Evolutionary conservation across 1,139 yeast species (phyloP).

Genomic region (Geotrichum europaeum): DNA sequence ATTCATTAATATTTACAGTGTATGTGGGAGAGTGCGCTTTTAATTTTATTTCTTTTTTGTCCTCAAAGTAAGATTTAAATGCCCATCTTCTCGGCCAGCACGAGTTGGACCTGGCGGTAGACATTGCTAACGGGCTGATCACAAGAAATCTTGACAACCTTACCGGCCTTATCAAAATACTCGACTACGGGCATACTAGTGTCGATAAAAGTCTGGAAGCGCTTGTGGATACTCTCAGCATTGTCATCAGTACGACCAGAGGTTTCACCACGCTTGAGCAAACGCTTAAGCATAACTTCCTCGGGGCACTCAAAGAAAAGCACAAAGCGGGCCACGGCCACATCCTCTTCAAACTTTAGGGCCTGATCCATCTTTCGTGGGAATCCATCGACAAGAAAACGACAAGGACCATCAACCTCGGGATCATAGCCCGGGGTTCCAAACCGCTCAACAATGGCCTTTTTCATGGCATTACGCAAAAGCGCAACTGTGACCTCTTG

Average conservation of each 20-base stretch:
- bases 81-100: slow-evolving; percentile 12
- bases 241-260: slow-evolving; percentile 94
- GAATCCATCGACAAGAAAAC: slow-evolving; percentile 88
- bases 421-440: slow-evolving; percentile 7
- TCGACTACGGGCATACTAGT: slow-evolving; percentile 95
- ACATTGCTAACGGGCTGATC: slow-evolving; percentile 77
- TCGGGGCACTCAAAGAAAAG: slow-evolving; percentile 95
- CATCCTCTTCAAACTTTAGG: slow-evolving; percentile 72
- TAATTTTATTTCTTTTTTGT: not conserved
- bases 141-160: slow-evolving; percentile 74
- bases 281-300: slow-evolving; percentile 73
- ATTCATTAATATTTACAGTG: not conserved
- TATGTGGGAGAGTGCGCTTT: not conserved
- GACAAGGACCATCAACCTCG: slow-evolving; percentile 46
- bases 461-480: slow-evolving; percentile 70
- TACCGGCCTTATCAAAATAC: slow-evolving; percentile 65
- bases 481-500: slow-evolving; percentile 89
- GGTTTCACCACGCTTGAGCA: slow-evolving; percentile 88
- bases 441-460: slow-evolving; percentile 31
- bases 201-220: slow-evolving; percentile 79
- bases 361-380: slow-evolving; percentile 99
- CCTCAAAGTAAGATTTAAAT: not conserved
- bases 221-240: slow-evolving; percentile 79
- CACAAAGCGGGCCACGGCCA: slow-evolving; percentile 51
- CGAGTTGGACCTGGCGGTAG: slow-evolving; percentile 53